These are phyloP conservation scores for Alopecurus myosuroides DNA, from an alignment of 176 grass and related monocot species.

Conservation along the genomic window DNA sequence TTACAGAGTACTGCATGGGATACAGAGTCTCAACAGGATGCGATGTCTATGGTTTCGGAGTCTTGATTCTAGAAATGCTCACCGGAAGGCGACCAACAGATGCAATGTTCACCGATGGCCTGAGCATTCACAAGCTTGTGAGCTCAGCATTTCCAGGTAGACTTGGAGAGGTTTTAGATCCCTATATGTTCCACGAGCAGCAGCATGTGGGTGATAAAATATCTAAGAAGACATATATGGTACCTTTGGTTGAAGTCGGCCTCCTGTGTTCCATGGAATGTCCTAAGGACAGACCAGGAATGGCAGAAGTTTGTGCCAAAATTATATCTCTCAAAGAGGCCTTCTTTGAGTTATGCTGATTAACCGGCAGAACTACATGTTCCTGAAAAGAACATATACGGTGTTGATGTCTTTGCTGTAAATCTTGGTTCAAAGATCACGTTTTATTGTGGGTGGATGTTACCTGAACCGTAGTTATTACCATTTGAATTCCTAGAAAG, in stretches of 20 bases:
- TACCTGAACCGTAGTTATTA: neutral
- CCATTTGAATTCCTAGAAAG: neutral
- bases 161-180: neutral
- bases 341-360: neutral
- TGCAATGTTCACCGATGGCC: neutral
- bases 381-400: neutral
- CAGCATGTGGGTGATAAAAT: too few species aligned
- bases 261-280: constrained; percentile 21
- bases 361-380: too few species aligned
- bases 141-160: neutral
- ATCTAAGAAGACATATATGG: neutral
- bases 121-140: constrained; percentile 23
- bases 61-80: constrained; percentile 48
- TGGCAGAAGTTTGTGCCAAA: constrained; percentile 5
- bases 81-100: constrained; percentile 24
- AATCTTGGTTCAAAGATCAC: neutral
- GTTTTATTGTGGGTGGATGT: neutral
- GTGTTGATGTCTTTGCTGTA: neutral
- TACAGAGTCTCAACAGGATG: constrained; percentile 13
- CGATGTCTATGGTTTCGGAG: constrained; percentile 31
- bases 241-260: neutral
- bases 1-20: constrained; percentile 36
- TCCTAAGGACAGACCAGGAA: constrained; percentile 8
- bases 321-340: neutral
- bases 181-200: neutral